A percentile compares a stretch with the other conserved stretches of the same genome.
Evolutionary conservation across 495 filamentous ascomycete genomes (phyloP).

Genomic region (Staphylotrichum tortipilum): DNA sequence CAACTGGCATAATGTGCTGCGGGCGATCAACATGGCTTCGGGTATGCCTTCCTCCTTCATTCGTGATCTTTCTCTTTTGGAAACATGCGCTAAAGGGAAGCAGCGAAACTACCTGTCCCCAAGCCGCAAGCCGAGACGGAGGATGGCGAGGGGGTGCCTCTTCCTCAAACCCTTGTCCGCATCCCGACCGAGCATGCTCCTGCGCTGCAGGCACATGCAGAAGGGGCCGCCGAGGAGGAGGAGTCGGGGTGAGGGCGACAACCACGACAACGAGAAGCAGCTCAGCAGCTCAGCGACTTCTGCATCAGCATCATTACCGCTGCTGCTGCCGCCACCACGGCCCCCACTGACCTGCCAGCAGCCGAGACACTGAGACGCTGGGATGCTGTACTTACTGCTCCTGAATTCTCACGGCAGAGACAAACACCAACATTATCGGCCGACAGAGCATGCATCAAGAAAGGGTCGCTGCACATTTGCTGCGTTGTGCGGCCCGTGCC

Average conservation of each 20-base stretch:
- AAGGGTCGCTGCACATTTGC: too few relatives aligned
- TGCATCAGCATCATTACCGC: too few relatives aligned
- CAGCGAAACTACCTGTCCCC: constrained; percentile 40
- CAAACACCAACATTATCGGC: too few relatives aligned
- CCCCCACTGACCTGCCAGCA: too few relatives aligned
- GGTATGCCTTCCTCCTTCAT: constrained; percentile 54
- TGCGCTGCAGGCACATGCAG: constrained; percentile 43
- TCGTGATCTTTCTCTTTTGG: not conserved
- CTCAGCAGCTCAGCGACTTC: too few relatives aligned
- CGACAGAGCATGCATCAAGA: too few relatives aligned
- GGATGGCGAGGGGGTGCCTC: constrained; percentile 35
- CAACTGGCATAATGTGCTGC: constrained; percentile 94
- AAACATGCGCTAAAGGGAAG: constrained; percentile 48
- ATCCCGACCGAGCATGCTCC: constrained; percentile 65
- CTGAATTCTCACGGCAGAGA: too few relatives aligned
- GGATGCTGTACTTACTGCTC: too few relatives aligned
- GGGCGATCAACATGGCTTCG: constrained; percentile 91
- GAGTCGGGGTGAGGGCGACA: constrained; percentile 21
- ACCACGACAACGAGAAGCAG: too few relatives aligned
- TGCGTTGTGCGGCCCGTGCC: too few relatives aligned
- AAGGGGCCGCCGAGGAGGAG: constrained; percentile 31
- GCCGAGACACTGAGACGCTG: too few relatives aligned
- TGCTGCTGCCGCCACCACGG: too few relatives aligned
- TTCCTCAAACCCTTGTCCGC: constrained; percentile 74
- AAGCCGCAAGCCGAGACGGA: constrained; percentile 26